Evolutionary conservation across 2,329 filamentous ascomycete species (phyloP), one percentile per base, ranked within the genome.

Genomic region (Colletotrichum gloeosporioides): DNA sequence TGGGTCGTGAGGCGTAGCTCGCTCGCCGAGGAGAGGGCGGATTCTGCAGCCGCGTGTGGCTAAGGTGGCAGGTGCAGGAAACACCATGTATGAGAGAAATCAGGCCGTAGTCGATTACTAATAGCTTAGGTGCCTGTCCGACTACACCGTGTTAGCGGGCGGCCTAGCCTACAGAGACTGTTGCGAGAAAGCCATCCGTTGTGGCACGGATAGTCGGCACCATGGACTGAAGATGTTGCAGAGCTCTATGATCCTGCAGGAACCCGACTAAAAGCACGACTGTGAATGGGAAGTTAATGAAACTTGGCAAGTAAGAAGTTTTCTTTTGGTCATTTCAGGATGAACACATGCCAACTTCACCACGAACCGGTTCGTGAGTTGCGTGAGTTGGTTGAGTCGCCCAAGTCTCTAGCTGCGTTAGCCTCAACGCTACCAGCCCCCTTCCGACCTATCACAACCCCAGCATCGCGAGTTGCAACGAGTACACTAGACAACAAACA

Each of bases 301-400:
- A 39, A 39, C 36, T 5, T 0, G 16, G 8, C 36, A 39, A 39
- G 36, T 1, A 18, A 39, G 8, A 18, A 18, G 36, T 18, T 18
- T 39, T 39, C 4, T 9, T 18, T 18, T 59, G 22, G 22, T 18
- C 61, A 59, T 18, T 32, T 2, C 7, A 67, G 32, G 8, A 34
- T 16, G 34, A 76, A 69, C 69, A 59, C 44, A 73, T 65, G 44
- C 4, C 15, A 29, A 36, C 6, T 25, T 18, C 31, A 1, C n/a
- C 49, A 36, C 22, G 74, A 74, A 74, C 65, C 64, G 36, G 70
- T 65, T 69, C 57, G 18, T n/a, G 59, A 22, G n/a, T 49, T 49
- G 6, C 18, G 61, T 65, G 69, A 34, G 64, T 59, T 59, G 36
- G 59, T 62, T 49, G 64, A 66, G 32, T 65, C 53, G 57, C 36